A percentile compares a stretch with the other conserved stretches of the same genome.
Conservation (phyloP, 441 rosid species). For the Populus trichocarpa region DNA sequence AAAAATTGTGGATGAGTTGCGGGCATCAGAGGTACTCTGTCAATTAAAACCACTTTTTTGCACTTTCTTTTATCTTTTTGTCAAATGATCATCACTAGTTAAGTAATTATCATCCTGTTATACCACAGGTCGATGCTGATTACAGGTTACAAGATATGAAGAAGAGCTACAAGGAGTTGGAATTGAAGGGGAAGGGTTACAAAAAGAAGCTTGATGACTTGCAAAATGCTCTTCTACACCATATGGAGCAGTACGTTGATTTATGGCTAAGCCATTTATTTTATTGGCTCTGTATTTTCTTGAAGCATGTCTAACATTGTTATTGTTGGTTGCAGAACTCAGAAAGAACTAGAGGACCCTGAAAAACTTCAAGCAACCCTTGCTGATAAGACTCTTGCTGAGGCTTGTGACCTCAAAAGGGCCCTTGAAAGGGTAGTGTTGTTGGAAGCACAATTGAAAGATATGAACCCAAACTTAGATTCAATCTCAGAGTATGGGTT, state of each 20-base stretch:
- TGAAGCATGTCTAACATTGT: constrained; percentile 21
- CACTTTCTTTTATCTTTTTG: constrained; percentile 16
- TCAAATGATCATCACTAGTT: background rate
- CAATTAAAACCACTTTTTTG: constrained; percentile 10
- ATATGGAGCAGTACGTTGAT: constrained; percentile 83
- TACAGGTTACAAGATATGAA: constrained; percentile 78
- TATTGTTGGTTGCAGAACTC: constrained; percentile 59
- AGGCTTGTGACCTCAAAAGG: constrained; percentile 61
- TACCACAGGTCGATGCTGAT: constrained; percentile 77
- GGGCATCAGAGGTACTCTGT: constrained; percentile 73
- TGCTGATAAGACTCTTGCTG: constrained; percentile 48
- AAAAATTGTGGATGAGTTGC: constrained; percentile 72
- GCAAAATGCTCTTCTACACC: constrained; percentile 61
- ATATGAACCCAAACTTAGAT: constrained; percentile 95
- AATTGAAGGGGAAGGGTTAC: constrained; percentile 76
- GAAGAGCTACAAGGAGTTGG: constrained; percentile 68
- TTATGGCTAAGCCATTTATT: constrained; percentile 7
- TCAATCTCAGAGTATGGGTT: constrained; percentile 81
- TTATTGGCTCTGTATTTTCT: constrained; percentile 4
- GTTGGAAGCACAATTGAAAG: constrained; percentile 88
- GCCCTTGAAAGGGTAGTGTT: constrained; percentile 75
- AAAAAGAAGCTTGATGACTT: constrained; percentile 76
- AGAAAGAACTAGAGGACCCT: constrained; percentile 84
- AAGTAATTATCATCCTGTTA: background rate
- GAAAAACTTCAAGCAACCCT: constrained; percentile 83